Evolutionary conservation across 2,329 filamentous ascomycete genomes (phyloP).

Genomic region (Colletotrichum plurivorum): DNA sequence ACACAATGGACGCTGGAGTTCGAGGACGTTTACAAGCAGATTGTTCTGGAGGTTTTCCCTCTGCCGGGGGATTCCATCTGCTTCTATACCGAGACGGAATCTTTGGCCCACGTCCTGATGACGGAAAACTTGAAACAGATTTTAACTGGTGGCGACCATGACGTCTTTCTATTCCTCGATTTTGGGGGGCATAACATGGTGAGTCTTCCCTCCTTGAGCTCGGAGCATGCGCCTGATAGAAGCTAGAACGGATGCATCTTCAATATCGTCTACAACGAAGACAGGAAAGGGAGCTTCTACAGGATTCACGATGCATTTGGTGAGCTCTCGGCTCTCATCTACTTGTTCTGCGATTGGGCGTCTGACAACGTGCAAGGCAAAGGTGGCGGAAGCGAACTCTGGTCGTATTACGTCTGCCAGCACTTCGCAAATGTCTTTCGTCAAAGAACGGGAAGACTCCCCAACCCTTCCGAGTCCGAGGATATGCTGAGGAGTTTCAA

Average conservation of each 20-base stretch:
- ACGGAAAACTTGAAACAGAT: slow-evolving; percentile 16
- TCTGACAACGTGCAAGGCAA: slow-evolving; percentile 6
- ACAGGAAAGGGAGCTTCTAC: slow-evolving; percentile 15
- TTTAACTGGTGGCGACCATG: background rate
- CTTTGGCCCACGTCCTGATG: slow-evolving; percentile 26
- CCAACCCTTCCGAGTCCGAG: background rate
- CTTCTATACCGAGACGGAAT: slow-evolving; percentile 25
- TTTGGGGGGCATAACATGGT: slow-evolving; percentile 39
- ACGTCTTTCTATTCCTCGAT: slow-evolving; percentile 26
- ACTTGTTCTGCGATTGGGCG: background rate
- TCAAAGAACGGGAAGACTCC: background rate
- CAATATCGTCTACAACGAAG: background rate
- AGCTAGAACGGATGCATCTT: slow-evolving; percentile 34
- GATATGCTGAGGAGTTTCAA: background rate
- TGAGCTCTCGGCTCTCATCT: slow-evolving; percentile 13
- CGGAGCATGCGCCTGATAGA: no score
- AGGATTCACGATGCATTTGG: slow-evolving; percentile 19
- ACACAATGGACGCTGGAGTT: slow-evolving; percentile 11
- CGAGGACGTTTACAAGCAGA: background rate
- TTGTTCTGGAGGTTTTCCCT: slow-evolving; percentile 2
- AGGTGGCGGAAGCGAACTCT: slow-evolving; percentile 32
- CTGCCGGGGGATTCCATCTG: background rate
- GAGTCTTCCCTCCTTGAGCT: no score
- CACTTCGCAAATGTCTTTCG: background rate
- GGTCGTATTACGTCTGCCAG: slow-evolving; percentile 26